Evolutionary conservation across 345 rosid genomes (phyloP), one percentile per base, ranked within the genome.

Genomic region (Hevea brasiliensis): DNA sequence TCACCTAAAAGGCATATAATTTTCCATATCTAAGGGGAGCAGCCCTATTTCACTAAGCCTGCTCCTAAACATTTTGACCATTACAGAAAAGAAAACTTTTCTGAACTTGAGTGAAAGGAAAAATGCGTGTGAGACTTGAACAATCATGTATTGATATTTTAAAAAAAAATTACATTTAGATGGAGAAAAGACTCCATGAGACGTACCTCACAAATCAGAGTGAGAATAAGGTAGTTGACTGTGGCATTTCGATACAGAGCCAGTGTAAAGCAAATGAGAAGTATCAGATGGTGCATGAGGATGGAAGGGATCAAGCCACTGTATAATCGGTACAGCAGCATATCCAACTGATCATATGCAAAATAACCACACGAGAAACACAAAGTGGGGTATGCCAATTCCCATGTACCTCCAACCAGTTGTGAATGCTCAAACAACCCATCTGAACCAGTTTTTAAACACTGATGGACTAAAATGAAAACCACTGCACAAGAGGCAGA

Each of bases 281-380:
- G 94, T 44, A 94, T 75, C 70, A 92, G 89, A 65, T 94, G 98
- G 78, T 94, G 98, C 71, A 84, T 81, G 15, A 92, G 76, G 56
- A 90, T 94, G 70, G 90, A 81, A 66, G 98, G 98, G 68, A 92
- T 85, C 62, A 86, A 80, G 40, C 98, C 94, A 55, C 88, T 87
- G 79, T 94, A 94, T 29, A 94, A 76, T 44, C 84, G 84, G 75
- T 89, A 88, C 65, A 68, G 85, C 81, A 92, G 88, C 98, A 94
- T 90, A 82, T 94, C 98, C 89, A 85, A 86, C 66, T 92, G 97
- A 84, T 94, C 98, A 84, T 94, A 94, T 0, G 96, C 98, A 68
- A 94, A 94, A 83, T 94, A 94, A 56, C 98, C 97, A 63, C 94
- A 90, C 9, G 97, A 94, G 79, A 92, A 88, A 81, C 98, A 89